A percentile compares a stretch with the other conserved stretches of the same genome.
Conservation (phyloP, 108 stramenopile species). For the Nitzschia sp. region DNA sequence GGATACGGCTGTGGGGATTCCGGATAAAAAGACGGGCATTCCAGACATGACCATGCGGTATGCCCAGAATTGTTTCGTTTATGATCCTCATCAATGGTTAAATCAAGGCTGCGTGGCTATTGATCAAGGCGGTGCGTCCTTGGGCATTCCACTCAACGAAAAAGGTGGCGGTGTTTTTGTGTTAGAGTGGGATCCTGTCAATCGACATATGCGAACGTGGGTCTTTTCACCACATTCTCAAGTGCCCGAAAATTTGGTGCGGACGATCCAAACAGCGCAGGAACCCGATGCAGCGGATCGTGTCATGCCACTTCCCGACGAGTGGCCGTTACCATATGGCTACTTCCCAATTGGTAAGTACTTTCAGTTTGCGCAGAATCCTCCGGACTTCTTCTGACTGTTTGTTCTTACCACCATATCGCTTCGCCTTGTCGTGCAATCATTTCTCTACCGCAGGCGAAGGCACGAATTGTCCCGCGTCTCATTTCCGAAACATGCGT, state of each 20-base stretch:
- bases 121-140: slow-evolving; percentile 54
- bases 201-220: slow-evolving; percentile 86
- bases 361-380: background rate
- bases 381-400: background rate
- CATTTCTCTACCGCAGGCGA: slow-evolving; percentile 39
- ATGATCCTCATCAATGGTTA: slow-evolving; percentile 93
- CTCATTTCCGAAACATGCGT: slow-evolving; percentile 86
- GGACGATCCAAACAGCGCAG: slow-evolving; percentile 64
- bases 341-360: slow-evolving; percentile 76
- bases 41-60: slow-evolving; percentile 48
- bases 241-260: slow-evolving; percentile 71
- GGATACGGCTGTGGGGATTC: slow-evolving; percentile 87
- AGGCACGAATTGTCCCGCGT: slow-evolving; percentile 67
- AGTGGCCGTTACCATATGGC: slow-evolving; percentile 86
- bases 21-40: slow-evolving; percentile 65
- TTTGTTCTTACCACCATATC: background rate
- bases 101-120: slow-evolving; percentile 92
- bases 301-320: slow-evolving; percentile 77
- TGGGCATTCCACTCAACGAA: slow-evolving; percentile 81
- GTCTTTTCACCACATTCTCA: slow-evolving; percentile 77
- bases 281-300: slow-evolving; percentile 33
- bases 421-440: background rate
- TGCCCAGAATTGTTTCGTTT: slow-evolving; percentile 82
- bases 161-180: slow-evolving; percentile 88
- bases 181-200: slow-evolving; percentile 88